These are phyloP conservation scores for Symbiotaphrina buchneri DNA, from an alignment of 495 filamentous ascomycete species.

Conservation along the genomic window DNA sequence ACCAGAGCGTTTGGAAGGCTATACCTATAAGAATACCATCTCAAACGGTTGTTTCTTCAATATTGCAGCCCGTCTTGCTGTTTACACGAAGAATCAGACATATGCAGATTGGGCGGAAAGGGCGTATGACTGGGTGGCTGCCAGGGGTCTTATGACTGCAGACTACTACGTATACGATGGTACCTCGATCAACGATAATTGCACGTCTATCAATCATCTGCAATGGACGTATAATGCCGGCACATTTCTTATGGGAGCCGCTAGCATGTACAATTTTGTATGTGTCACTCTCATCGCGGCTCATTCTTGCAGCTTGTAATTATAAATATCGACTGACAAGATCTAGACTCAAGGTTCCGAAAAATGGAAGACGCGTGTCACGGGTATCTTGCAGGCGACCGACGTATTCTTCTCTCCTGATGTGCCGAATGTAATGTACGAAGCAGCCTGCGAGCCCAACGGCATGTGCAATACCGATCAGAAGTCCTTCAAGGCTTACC, in stretches of 20 bases:
- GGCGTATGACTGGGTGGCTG: constrained; percentile 42
- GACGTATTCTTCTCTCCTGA: constrained; percentile 32
- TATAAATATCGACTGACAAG: constrained; percentile 9
- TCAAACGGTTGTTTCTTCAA: constrained; percentile 50
- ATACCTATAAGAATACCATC: constrained; percentile 39
- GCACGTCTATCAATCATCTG: constrained; percentile 24
- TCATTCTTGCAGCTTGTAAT: no score
- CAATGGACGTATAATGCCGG: constrained; percentile 55
- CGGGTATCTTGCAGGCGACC: constrained; percentile 30
- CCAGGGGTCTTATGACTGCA: constrained; percentile 21
- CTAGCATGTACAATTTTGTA: constrained; percentile 51
- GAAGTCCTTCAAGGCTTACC: constrained; percentile 60
- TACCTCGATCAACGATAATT: constrained; percentile 22
- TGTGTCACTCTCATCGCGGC: constrained; percentile 10
- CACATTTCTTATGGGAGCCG: constrained; percentile 38
- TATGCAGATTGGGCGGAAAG: constrained; percentile 48
- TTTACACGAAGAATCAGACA: constrained; percentile 46
- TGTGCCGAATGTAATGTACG: constrained; percentile 31
- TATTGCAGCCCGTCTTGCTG: constrained; percentile 43
- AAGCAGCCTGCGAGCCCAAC: constrained; percentile 48
- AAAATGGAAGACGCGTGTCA: constrained; percentile 27
- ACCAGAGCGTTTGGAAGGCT: no score
- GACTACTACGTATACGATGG: constrained; percentile 36
- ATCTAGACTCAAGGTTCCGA: constrained; percentile 21
- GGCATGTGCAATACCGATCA: constrained; percentile 46